Evolutionary conservation across 2,329 filamentous ascomycete species (phyloP).

Genomic region (Salinomyces thailandicus): DNA sequence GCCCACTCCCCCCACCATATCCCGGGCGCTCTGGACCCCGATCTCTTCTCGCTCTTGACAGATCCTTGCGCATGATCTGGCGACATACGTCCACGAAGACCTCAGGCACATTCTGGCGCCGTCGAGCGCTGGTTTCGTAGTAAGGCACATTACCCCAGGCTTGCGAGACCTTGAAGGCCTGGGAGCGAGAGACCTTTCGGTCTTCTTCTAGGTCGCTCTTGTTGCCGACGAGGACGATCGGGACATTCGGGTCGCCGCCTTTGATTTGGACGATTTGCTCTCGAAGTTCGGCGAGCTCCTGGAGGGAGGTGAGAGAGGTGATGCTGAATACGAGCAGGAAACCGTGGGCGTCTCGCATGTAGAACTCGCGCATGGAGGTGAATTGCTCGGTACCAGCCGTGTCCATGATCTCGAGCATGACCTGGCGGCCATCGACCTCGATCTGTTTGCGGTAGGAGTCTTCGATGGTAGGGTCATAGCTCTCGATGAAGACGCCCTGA

Average conservation of each 20-base stretch:
- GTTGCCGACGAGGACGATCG: constrained; percentile 84
- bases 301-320: constrained; percentile 71
- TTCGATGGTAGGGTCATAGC: constrained; percentile 53
- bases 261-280: constrained; percentile 90
- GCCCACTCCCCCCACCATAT: not conserved
- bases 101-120: constrained; percentile 79
- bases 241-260: constrained; percentile 54
- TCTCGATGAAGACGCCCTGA: constrained; percentile 87
- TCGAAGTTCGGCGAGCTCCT: constrained; percentile 68
- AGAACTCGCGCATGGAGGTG: constrained; percentile 54
- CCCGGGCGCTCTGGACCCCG: not conserved
- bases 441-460: constrained; percentile 52
- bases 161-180: constrained; percentile 76
- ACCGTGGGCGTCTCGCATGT: constrained; percentile 89
- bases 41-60: constrained; percentile 5
- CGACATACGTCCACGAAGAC: constrained; percentile 50
- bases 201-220: constrained; percentile 86
- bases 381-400: constrained; percentile 90
- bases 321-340: constrained; percentile 91
- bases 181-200: constrained; percentile 63
- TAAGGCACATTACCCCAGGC: constrained; percentile 79
- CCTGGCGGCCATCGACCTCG: constrained; percentile 78
- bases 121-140: constrained; percentile 78
- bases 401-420: constrained; percentile 82
- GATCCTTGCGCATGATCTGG: constrained; percentile 28